These are phyloP conservation scores for Mycena maculata DNA, from an alignment of 768 basidiomycete species.

Conservation along the genomic window DNA sequence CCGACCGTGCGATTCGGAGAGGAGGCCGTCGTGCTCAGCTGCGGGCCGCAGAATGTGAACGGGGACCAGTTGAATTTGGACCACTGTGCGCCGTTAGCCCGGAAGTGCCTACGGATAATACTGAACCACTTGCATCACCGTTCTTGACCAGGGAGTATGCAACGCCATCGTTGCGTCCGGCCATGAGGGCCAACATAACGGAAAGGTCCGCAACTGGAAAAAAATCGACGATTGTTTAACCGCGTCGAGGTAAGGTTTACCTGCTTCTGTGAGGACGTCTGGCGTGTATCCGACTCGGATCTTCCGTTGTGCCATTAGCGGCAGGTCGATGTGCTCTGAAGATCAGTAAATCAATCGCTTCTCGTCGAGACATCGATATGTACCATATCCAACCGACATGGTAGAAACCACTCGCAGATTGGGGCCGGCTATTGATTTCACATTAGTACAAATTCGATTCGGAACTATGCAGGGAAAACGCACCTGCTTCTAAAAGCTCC, in stretches of 20 bases:
- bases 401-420: constrained; percentile 88
- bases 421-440: constrained; percentile 70
- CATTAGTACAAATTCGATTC: neutral
- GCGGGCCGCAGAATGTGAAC: constrained; percentile 85
- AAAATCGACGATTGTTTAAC: neutral
- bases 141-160: constrained; percentile 72
- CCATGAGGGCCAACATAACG: constrained; percentile 95
- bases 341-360: neutral
- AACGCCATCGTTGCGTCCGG: constrained; percentile 80
- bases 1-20: constrained; percentile 76
- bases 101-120: neutral
- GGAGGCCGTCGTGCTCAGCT: constrained; percentile 66
- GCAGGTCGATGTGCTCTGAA: constrained; percentile 86
- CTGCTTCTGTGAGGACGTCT: constrained; percentile 92
- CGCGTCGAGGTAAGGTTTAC: constrained; percentile 46
- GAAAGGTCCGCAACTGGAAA: constrained; percentile 87
- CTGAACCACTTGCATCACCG: constrained; percentile 65
- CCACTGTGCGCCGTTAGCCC: constrained; percentile 48
- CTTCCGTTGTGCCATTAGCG: constrained; percentile 65
- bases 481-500: constrained; percentile 75
- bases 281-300: constrained; percentile 92
- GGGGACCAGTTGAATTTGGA: constrained; percentile 82
- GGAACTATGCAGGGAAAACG: neutral
- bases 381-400: constrained; percentile 92
- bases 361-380: constrained; percentile 24